Evolutionary conservation across 345 rosid genomes (phyloP).

Genomic region (Syzygium aqueum): DNA sequence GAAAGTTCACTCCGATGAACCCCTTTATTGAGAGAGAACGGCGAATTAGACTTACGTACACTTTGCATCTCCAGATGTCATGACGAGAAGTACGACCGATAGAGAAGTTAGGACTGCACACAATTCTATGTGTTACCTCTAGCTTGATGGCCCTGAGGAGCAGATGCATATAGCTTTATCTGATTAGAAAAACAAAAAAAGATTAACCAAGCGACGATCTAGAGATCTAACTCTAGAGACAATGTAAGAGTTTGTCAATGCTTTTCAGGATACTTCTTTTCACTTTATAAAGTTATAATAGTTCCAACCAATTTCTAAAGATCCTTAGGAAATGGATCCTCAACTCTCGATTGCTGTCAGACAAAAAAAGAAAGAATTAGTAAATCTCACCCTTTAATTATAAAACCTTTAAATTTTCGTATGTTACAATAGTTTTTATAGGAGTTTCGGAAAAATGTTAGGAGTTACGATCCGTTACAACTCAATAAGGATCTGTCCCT

Average conservation of each 20-base stretch:
- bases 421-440: neutral
- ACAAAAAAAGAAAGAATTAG: neutral
- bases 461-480: neutral
- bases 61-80: neutral
- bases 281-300: neutral
- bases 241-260: neutral
- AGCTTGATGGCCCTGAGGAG: neutral
- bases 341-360: neutral
- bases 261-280: neutral
- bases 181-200: neutral
- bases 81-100: neutral
- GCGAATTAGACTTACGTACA: neutral
- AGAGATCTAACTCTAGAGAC: neutral
- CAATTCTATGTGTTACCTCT: neutral
- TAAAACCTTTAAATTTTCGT: neutral
- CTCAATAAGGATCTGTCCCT: neutral
- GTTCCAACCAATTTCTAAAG: neutral
- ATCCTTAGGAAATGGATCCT: neutral
- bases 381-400: neutral
- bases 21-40: neutral
- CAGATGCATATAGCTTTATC: neutral
- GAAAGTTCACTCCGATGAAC: neutral
- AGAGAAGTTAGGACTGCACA: neutral
- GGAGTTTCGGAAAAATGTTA: neutral
- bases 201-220: neutral